Evolutionary conservation across 2,329 filamentous ascomycete species (phyloP).

Genomic region (Lecanicillium sp.): DNA sequence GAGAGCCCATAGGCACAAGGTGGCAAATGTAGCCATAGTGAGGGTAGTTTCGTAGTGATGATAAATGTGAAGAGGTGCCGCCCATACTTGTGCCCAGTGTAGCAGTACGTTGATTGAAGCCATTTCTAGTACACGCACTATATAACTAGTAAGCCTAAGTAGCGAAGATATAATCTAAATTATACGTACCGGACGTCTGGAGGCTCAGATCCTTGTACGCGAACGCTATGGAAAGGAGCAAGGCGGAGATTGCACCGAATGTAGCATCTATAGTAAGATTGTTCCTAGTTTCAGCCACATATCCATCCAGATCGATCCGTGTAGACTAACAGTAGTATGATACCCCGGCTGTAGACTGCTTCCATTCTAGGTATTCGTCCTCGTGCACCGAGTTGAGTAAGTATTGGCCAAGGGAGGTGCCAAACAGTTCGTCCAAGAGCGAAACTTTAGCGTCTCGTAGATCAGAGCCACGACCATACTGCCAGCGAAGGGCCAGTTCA

Average conservation of each 20-base stretch:
- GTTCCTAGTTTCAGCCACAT: not conserved
- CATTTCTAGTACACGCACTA: not conserved
- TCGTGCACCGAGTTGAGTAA: not conserved
- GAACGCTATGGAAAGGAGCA: too few relatives aligned
- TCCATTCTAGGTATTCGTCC: not conserved
- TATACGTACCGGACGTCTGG: too few relatives aligned
- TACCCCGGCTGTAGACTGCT: not conserved
- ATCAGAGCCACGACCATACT: conserved; percentile 1
- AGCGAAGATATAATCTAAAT: too few relatives aligned
- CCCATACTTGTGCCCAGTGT: not conserved
- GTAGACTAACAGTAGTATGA: not conserved
- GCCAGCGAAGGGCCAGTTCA: not conserved
- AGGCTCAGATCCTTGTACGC: too few relatives aligned
- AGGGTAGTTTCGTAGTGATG: not conserved
- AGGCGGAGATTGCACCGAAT: not conserved
- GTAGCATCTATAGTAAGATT: not conserved
- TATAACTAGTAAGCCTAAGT: too few relatives aligned
- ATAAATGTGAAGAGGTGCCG: not conserved
- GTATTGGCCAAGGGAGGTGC: not conserved
- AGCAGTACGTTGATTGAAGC: not conserved
- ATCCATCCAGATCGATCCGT: not conserved
- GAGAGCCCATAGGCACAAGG: too few relatives aligned
- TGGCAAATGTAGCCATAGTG: too few relatives aligned
- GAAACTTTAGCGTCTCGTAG: not conserved
- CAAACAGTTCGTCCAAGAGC: too few relatives aligned